Base-by-base conservation (phyloP, 106 monocot species). In the Dendrobium huoshanense region DNA sequence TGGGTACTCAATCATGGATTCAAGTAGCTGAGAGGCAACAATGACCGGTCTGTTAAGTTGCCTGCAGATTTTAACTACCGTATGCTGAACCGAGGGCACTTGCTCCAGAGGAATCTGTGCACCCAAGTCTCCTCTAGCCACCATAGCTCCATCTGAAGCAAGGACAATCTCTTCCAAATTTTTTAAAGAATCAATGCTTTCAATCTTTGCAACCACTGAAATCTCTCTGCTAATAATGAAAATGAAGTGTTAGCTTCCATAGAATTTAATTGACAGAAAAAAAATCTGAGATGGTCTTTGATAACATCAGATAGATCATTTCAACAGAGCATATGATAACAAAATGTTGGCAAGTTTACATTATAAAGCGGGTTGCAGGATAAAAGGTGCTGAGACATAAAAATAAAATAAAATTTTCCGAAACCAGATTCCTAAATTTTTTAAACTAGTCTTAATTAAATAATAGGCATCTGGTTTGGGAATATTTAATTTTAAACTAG, bases 1-100 rank as follows among this genome's bases (percentile, higher is more conserved):
- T 67, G 98, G 98, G 75, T 95, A 99, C 84, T 99, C 98, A 41
- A 99, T 99, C 98, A 99, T 99, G 9, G 98, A 99, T 72, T 99
- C 98, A 67, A 99, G 88, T 68, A 99, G 84, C 72, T 99, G 98
- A 79, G 98, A 99, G 72, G 95, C 98, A 40, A 99, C 95, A 68
- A 99, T 93, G 41, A 99, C 98, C 54, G 98, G 98, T 79, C 92
- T 97, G 81, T 94, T 94, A 78, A 97, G 90, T 75, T 97, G 94
- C 82, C 97, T 88, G 81, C 98, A 99, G 8, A 88, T 8, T 81
- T 86, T 91, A 42, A 99, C 91, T 40, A 99, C 86, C 81, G 58
- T 95, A 55, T 95, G 91, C 45, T 99, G 98, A 10, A 82, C 87
- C 24, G 98, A 83, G 44, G 98, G 98, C 41, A 99, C 98, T 81